These are phyloP conservation scores for Pilobolus umbonatus DNA, from an alignment of 192 early-diverging fungal genomes.

Conservation along the genomic window DNA sequence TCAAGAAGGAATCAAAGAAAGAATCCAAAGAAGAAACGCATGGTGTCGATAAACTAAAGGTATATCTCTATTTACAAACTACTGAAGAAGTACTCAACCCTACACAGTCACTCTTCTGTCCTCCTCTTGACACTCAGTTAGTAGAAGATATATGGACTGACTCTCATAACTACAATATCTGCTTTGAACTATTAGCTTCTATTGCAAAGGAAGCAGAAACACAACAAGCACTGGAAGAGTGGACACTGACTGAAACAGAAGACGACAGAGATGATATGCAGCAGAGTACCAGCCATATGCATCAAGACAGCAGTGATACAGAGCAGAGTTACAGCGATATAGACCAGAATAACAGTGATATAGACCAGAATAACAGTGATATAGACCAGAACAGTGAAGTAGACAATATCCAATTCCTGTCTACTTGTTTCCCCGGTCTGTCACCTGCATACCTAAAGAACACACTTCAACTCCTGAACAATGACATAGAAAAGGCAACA, in stretches of 20 bases:
- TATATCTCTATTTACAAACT: not conserved
- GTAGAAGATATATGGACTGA: slow-evolving; percentile 28
- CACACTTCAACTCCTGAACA: not conserved
- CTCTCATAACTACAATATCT: slow-evolving; percentile 13
- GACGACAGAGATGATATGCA: no score
- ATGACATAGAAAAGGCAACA: slow-evolving; percentile 13
- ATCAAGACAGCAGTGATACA: no score
- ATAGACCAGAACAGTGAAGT: not conserved
- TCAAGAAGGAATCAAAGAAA: not conserved
- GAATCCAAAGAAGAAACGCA: slow-evolving; percentile 4
- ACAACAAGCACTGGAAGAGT: not conserved
- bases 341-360: not conserved
- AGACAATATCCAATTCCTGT: slow-evolving; percentile 19
- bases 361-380: not conserved
- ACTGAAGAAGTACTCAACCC: not conserved
- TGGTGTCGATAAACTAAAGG: not conserved
- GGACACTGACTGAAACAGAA: not conserved
- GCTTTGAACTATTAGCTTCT: slow-evolving; percentile 8
- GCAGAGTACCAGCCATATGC: no score
- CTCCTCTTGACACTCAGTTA: slow-evolving; percentile 23
- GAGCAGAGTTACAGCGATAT: no score
- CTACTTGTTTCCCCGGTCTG: slow-evolving; percentile 18
- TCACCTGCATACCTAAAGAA: not conserved
- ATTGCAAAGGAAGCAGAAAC: slow-evolving; percentile 20
- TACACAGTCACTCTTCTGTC: slow-evolving; percentile 18